Base-by-base conservation (phyloP, 352 stramenopile genomes). In the Phytophthora cryptogea region DNA sequence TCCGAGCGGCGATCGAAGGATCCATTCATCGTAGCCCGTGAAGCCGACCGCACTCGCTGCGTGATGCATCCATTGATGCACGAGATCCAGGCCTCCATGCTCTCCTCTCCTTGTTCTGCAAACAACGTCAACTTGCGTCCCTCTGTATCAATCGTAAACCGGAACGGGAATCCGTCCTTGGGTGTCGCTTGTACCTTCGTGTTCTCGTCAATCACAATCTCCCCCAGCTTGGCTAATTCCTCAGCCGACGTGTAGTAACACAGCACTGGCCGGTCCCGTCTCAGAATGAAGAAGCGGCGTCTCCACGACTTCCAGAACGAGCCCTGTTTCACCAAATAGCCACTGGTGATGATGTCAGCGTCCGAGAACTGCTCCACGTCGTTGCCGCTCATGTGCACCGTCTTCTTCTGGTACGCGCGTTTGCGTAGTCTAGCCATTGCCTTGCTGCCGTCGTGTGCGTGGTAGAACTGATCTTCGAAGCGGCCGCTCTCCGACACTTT, bases 281-380 rank as follows among this genome's bases (percentile, higher is more conserved):
- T 82, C 50, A 95, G 44, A 49, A 95, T 91, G 45, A 95, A 95
- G 54, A 90, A 95, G 16, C 86, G 73, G 1, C 79, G 78, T 40
- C 79, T 71, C 86, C 86, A 95, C 5, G 80, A 91, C 61, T 92
- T 92, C 86, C 86, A 95, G 72, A 94, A 95, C 28, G 86, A 95
- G 14, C 86, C 86, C 33, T 91, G 83, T 56, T 95, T 95, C 42
- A 92, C 72, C 31, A 95, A 63, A 51, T 92, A 92, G 5, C 86
- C 86, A 16, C 72, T 76, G 20, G 76, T 88, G 36, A 92, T 72
- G 41, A 95, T 94, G 45, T 95, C 84, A 8, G 86, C 76, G 50
- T 93, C 83, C 9, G 83, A 93, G 59, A 95, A 95, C 67, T 92
- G 83, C 51, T 95, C 86, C 26, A 90, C 80, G 41, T 92, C 83